phyloP scores from a whole-genome alignment of 2,329 filamentous ascomycete species.

The Fusarium siculi region DNA sequence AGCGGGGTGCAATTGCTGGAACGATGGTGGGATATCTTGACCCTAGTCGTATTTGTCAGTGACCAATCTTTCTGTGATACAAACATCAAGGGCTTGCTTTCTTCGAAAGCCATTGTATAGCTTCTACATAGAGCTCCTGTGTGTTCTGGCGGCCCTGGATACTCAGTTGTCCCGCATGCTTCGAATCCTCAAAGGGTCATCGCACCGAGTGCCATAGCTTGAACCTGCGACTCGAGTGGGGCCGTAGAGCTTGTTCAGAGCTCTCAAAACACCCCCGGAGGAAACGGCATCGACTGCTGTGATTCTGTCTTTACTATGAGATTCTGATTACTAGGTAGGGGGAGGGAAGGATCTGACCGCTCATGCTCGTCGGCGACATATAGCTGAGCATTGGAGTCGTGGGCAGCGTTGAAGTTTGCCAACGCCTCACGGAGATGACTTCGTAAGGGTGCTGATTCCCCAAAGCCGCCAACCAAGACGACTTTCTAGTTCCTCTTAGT shows the following conservation, averaged over 20 bases:
- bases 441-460: neutral
- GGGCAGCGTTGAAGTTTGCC: neutral
- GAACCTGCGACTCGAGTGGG: neutral
- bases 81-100: neutral
- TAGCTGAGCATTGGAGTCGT: neutral
- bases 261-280: neutral
- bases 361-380: neutral
- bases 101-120: neutral
- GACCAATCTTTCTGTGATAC: fast-evolving
- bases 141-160: fast-evolving
- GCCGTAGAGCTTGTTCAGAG: neutral
- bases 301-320: neutral
- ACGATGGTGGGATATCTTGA: neutral
- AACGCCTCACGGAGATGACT: neutral
- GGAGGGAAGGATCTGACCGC: neutral
- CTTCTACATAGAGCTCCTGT: neutral
- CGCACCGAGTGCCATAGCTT: neutral
- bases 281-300: neutral
- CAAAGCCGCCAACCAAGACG: neutral
- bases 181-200: neutral
- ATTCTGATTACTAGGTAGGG: neutral
- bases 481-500: neutral
- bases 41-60: neutral
- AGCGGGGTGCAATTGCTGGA: too few species aligned
- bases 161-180: neutral